Evolutionary conservation across 139 green algal genomes (phyloP).

Genomic region (Chlamydomonas eustigma): DNA sequence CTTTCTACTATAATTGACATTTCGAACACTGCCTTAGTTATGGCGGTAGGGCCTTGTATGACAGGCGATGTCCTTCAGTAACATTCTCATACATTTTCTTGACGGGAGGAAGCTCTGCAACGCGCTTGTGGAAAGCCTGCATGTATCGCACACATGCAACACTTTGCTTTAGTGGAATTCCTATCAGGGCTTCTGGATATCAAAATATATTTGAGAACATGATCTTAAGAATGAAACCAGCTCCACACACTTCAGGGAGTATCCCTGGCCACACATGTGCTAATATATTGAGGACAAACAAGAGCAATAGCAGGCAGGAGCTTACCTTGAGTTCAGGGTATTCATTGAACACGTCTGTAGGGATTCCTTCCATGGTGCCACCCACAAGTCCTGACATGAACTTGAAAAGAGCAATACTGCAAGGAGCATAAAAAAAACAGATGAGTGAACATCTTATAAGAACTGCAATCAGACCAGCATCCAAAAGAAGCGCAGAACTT

Average conservation of each 20-base stretch:
- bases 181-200: too few species aligned
- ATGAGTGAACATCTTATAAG: neutral
- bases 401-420: slow-evolving; percentile 6
- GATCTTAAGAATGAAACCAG: too few species aligned
- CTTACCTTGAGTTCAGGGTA: slow-evolving; percentile 16
- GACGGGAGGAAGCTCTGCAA: neutral
- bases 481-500: too few species aligned
- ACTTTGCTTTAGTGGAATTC: too few species aligned
- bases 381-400: neutral
- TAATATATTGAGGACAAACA: too few species aligned
- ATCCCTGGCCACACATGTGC: too few species aligned
- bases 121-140: slow-evolving; percentile 2
- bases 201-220: too few species aligned
- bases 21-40: too few species aligned
- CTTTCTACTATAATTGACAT: too few species aligned
- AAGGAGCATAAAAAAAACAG: neutral
- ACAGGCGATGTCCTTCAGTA: neutral
- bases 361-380: slow-evolving; percentile 18
- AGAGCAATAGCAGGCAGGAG: too few species aligned
- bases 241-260: too few species aligned
- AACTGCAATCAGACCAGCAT: neutral
- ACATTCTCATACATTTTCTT: slow-evolving; percentile 9
- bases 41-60: slow-evolving; percentile 16
- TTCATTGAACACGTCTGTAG: slow-evolving; percentile 7
- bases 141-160: too few species aligned